Conservation (phyloP, 257 asterid species). For the Solanum arcanum region DNA sequence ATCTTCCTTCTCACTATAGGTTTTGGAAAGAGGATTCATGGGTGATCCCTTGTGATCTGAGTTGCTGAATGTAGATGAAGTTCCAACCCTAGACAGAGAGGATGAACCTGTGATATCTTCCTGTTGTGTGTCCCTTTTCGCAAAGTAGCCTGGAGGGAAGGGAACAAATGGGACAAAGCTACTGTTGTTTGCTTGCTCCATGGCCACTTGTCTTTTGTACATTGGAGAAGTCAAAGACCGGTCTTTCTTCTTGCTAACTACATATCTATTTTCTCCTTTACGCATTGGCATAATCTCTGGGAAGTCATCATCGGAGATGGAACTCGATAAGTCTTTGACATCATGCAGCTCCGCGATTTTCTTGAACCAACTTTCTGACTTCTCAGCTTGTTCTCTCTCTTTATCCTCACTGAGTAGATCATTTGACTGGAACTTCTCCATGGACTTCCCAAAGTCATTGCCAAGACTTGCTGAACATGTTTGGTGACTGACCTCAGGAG, state of each 20-base stretch:
- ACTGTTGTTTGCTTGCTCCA: slow-evolving; percentile 48
- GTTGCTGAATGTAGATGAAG: slow-evolving; percentile 11
- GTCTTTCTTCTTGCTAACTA: slow-evolving; percentile 64
- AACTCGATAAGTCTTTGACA: slow-evolving; percentile 51
- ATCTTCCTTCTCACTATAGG: neutral
- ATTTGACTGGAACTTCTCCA: slow-evolving; percentile 8
- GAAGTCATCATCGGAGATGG: slow-evolving; percentile 62
- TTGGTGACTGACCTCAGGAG: slow-evolving; percentile 12
- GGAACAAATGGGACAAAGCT: slow-evolving; percentile 86
- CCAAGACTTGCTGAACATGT: slow-evolving; percentile 1
- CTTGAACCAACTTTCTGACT: slow-evolving; percentile 59
- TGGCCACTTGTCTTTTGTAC: slow-evolving; percentile 56
- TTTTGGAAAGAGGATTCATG: neutral
- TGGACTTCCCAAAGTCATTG: slow-evolving; percentile 10
- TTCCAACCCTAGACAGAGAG: slow-evolving; percentile 1
- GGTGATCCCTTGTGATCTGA: neutral
- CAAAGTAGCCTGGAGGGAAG: slow-evolving; percentile 91
- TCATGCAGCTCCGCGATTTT: slow-evolving; percentile 63
- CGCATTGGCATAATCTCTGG: slow-evolving; percentile 83
- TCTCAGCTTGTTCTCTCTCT: slow-evolving; percentile 38
- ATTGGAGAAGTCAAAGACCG: slow-evolving; percentile 69
- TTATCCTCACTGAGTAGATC: slow-evolving; percentile 9
- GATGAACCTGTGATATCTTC: slow-evolving; percentile 18
- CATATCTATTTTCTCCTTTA: slow-evolving; percentile 68
- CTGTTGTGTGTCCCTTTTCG: slow-evolving; percentile 35